Evolutionary conservation across 345 rosid genomes (phyloP).

Genomic region (Citrus trifoliata): DNA sequence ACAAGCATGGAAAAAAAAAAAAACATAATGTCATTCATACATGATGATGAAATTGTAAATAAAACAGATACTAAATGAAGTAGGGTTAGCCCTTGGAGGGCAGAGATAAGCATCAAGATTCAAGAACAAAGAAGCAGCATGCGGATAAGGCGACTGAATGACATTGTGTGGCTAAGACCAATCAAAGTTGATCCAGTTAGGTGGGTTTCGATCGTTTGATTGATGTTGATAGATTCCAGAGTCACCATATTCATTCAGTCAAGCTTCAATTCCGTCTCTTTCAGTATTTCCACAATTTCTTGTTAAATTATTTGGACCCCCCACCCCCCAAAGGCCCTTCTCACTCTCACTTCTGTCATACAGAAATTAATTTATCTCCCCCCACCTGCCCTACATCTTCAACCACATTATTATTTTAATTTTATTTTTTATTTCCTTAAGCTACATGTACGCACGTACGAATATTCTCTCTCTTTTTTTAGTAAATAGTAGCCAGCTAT

Average conservation of each 20-base stretch:
- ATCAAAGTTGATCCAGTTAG: neutral
- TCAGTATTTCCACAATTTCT: neutral
- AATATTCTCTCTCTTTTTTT: no score
- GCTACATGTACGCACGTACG: no score
- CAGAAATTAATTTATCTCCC: neutral
- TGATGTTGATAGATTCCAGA: constrained; percentile 6
- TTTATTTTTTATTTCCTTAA: neutral
- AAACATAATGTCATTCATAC: neutral
- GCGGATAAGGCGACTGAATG: neutral
- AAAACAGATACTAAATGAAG: neutral
- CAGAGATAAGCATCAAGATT: neutral
- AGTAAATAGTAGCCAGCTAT: no score
- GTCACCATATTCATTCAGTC: neutral
- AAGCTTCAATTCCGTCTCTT: neutral
- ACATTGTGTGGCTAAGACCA: neutral
- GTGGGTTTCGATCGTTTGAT: neutral
- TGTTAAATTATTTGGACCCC: neutral
- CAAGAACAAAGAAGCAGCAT: neutral
- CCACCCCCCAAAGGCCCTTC: neutral
- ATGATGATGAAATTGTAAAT: no score
- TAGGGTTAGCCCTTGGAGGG: neutral
- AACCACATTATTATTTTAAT: neutral
- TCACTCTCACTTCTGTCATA: neutral
- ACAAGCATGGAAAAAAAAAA: neutral
- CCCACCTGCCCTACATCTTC: constrained; percentile 16